Evolutionary conservation across 164 flowering plant species (phyloP).

Genomic region (Sedum album): DNA sequence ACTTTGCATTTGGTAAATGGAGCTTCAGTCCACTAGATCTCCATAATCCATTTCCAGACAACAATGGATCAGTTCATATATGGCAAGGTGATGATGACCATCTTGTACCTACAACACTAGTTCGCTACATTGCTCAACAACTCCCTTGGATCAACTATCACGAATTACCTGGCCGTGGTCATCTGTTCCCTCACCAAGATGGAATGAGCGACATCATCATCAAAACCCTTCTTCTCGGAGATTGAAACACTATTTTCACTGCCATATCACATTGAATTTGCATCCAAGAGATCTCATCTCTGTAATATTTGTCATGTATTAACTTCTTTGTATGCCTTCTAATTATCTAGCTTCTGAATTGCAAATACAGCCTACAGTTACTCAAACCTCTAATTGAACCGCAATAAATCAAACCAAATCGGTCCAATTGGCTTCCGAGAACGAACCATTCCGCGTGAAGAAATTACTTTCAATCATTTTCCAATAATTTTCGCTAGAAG

Average conservation of each 20-base stretch:
- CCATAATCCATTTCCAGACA: slow-evolving; percentile 49
- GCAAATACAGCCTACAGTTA: too few species aligned
- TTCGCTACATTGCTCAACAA: slow-evolving; percentile 39
- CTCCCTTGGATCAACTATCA: slow-evolving; percentile 73
- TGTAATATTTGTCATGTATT: background rate
- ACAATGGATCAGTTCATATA: slow-evolving; percentile 57
- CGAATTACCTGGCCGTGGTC: slow-evolving; percentile 54
- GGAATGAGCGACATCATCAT: slow-evolving; percentile 28
- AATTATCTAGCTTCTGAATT: background rate
- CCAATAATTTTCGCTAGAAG: background rate
- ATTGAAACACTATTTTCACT: background rate
- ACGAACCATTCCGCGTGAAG: background rate
- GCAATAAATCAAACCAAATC: background rate
- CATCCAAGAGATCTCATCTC: background rate
- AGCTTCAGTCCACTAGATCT: slow-evolving; percentile 58
- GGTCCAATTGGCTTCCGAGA: background rate
- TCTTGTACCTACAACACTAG: slow-evolving; percentile 40
- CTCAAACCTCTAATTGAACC: background rate
- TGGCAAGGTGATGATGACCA: slow-evolving; percentile 75
- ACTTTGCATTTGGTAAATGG: slow-evolving; percentile 60
- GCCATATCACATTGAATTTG: background rate
- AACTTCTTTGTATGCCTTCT: background rate
- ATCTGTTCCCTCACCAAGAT: slow-evolving; percentile 34
- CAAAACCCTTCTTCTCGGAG: slow-evolving; percentile 23
- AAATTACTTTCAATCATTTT: background rate